A percentile compares a stretch with the other conserved stretches of the same genome.
Evolutionary conservation across 2,329 filamentous ascomycete species (phyloP).

Genomic region (Aspergillus oerlinghausenensis): DNA sequence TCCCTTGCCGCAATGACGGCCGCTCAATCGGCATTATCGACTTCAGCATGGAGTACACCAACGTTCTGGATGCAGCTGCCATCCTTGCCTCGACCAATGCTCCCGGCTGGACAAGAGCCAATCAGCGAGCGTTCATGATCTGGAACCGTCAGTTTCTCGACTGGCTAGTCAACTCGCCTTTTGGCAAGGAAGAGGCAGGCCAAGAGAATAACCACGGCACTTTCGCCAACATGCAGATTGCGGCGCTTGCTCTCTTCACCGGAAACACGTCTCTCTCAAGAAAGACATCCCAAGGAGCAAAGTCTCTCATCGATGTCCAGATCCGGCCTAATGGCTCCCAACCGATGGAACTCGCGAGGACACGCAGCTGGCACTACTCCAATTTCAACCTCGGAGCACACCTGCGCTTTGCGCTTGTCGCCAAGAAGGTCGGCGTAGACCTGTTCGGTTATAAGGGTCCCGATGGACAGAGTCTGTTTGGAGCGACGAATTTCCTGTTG

Average conservation of each 20-base stretch:
- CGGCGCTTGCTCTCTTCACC: not conserved
- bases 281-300: not conserved
- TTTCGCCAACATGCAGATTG: not conserved
- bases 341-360: not conserved
- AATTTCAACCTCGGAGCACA: constrained; percentile 1
- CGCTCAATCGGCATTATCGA: not conserved
- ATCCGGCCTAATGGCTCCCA: not conserved
- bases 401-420: not conserved
- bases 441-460: not conserved
- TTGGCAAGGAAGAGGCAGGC: not conserved
- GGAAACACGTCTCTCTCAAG: not conserved
- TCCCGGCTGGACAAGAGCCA: not conserved
- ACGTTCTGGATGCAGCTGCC: not conserved
- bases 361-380: constrained; percentile 5
- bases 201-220: not conserved
- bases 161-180: not conserved
- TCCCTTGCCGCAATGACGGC: not conserved
- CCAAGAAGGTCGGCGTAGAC: not conserved
- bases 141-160: not conserved
- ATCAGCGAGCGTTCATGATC: not conserved
- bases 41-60: not conserved
- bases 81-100: not conserved
- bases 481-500: not conserved
- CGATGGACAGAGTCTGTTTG: not conserved
- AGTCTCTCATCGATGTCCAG: not conserved